These are phyloP conservation scores for Eragrostis curvula DNA, from an alignment of 176 grass and related monocot species.

Conservation along the genomic window DNA sequence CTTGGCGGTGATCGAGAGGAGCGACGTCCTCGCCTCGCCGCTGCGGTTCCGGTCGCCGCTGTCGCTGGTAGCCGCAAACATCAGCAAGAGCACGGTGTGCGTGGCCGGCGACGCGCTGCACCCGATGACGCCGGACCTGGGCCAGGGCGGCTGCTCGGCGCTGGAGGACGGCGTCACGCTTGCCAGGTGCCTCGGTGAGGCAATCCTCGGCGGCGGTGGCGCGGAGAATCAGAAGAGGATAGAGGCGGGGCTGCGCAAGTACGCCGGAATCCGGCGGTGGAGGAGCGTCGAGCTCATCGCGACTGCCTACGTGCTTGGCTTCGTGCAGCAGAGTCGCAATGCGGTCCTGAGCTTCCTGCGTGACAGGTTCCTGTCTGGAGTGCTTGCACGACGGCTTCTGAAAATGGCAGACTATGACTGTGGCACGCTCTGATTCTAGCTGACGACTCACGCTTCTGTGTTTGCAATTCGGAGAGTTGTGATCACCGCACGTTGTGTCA, in stretches of 20 bases:
- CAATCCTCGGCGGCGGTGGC: neutral
- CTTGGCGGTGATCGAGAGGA: conserved; percentile 45
- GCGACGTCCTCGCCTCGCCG: conserved; percentile 49
- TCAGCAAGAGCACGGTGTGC: conserved; percentile 56
- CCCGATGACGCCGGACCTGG: conserved; percentile 84
- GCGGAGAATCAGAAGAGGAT: conserved; percentile 24
- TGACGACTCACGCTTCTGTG: no score
- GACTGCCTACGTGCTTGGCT: conserved; percentile 39
- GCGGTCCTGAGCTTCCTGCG: conserved; percentile 47
- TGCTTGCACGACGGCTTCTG: conserved; percentile 9
- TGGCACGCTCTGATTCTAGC: conserved; percentile 23
- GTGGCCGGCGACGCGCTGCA: conserved; percentile 81
- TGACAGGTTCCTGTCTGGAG: conserved; percentile 45
- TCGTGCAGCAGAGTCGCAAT: conserved; percentile 48
- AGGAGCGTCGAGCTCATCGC: conserved; percentile 52
- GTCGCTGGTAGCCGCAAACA: conserved; percentile 34
- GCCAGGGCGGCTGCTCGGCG: conserved; percentile 66
- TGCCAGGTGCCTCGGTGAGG: conserved; percentile 52
- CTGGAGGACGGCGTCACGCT: conserved; percentile 71
- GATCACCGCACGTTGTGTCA: no score
- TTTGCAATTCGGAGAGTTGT: no score
- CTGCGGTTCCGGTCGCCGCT: conserved; percentile 66
- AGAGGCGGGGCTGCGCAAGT: conserved; percentile 42
- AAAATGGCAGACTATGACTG: conserved; percentile 54
- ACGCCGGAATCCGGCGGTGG: conserved; percentile 58